phyloP scores from a whole-genome alignment of 2,329 filamentous ascomycete genomes.

The Raffaelea ambrosiae region DNA sequence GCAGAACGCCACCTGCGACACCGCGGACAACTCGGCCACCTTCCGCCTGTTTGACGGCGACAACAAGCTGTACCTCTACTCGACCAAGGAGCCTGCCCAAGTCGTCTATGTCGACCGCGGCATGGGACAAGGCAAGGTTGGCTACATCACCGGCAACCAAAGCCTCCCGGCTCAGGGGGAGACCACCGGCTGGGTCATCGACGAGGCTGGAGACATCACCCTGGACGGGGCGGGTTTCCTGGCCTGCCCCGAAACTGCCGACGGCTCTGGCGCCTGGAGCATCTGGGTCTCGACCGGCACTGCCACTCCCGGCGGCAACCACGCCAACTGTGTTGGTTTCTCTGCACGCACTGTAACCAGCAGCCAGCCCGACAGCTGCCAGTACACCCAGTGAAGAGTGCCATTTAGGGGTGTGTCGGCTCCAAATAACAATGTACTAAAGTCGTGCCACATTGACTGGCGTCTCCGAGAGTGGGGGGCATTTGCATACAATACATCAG shows the following conservation, averaged over 20 bases:
- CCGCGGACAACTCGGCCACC: neutral
- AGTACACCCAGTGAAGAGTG: neutral
- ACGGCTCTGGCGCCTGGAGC: neutral
- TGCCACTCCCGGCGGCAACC: neutral
- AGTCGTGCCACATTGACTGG: too few relatives aligned
- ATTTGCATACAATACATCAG: too few relatives aligned
- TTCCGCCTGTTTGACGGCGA: neutral
- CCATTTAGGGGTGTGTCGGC: too few relatives aligned
- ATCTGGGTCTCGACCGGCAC: neutral
- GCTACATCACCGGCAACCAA: neutral
- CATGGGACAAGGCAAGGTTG: slow-evolving; percentile 1
- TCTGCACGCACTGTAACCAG: neutral
- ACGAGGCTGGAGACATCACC: neutral
- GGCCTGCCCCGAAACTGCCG: neutral
- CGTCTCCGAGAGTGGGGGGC: too few relatives aligned
- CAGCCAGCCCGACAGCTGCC: neutral
- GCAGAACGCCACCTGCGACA: neutral
- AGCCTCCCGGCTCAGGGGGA: neutral
- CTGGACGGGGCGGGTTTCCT: neutral
- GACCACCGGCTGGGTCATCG: neutral
- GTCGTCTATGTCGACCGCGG: neutral
- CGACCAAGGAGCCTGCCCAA: neutral
- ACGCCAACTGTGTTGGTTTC: neutral
- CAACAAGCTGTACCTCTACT: slow-evolving; percentile 1
- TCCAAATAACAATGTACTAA: too few relatives aligned